Base-by-base conservation (phyloP, 306 rosid genomes). In the Rosa multiflora region DNA sequence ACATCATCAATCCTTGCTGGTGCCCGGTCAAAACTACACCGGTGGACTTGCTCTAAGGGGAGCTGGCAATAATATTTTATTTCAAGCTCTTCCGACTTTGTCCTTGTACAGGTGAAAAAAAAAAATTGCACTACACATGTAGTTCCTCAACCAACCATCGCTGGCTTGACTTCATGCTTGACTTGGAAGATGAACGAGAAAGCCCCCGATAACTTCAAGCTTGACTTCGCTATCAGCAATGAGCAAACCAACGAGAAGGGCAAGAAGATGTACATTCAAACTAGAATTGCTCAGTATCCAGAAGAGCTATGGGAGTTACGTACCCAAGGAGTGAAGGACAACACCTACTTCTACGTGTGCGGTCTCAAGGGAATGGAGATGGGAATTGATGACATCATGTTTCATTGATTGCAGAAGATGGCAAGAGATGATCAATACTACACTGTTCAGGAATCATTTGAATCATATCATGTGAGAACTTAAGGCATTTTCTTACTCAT, bases 341-440 rank as follows among this genome's bases (percentile, higher is more conserved):
- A 88, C 81, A 95, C 99, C 37, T 95, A 0, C 75, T 84, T 95
- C 29, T 95, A 95, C 70, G 92, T 95, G 99, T 95, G 99, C 86
- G 99, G 99, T 76, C 88, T 95, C 61, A 95, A 92, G 78, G 99
- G 99, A 13, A 95, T 95, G 99, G 99, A 95, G 76, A 92, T 92
- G 83, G 99, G 99, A 10, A 95, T 95, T 47, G 99, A 95, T 84
- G 98, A 95, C 62, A 95, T 95, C 32, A 95, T 95, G 99, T 80
- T 42, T 82, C 93, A 20, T 82, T 95, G 89, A 98, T 98, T 29
- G 92, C 91, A 11, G 91, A 35, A 85, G 99, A 95, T 3, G 98
- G 99, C 92, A 90, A 85, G 72, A 67, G 58, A 48, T 77, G 29
- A 26, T 26, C 18, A 6, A 35, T 21, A 21, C 49, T 67, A 47